Base-by-base conservation (phyloP, 257 asterid genomes). In the Schizonepeta tenuifolia region DNA sequence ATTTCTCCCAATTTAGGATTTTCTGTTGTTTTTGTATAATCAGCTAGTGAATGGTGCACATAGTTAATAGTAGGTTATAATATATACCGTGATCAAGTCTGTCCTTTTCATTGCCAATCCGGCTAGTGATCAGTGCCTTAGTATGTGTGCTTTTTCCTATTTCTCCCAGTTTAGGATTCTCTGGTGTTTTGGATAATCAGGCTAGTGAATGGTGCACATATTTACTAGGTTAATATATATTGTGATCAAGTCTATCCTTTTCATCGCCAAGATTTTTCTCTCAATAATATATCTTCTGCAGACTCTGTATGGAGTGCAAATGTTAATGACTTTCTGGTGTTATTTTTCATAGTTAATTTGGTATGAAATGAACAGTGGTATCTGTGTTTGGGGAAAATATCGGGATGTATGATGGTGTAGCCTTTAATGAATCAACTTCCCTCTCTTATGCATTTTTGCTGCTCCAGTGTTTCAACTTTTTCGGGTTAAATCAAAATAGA, bases 21-120 rank as follows among this genome's bases (percentile, higher is more conserved):
- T 70, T 50, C 3, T 36, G 28, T 22, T 12, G 13, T n/a, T 72
- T 21, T 40, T 36, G 26, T 65, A 41, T 62, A 59, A 49, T 49
- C 61, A 3, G 24, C 66, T 69, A 28, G 67, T 14, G 56, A 53
- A 69, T 9, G 50, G 46, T 43, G 49, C 53, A 26, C 15, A 10
- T 41, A 57, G 22, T 67, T n/a, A n/a, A n/a, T 50, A 13, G 20
- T 53, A 65, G 49, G 60, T 10, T n/a, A n/a, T 44, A 6, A 38
- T 51, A 8, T 53, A 26, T 28, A 54, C 50, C 26, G 20, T 63
- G 35, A 40, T 54, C 63, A 63, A 53, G 44, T 53, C 18, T 1
- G 66, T 64, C 59, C 44, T 63, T 71, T 65, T 13, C 66, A 7
- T 41, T 8, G 36, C 61, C 54, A 56, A n/a, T n/a, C n/a, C n/a